Evolutionary conservation across 2,329 filamentous ascomycete species (phyloP).

Genomic region (Beauveria bassiana): DNA sequence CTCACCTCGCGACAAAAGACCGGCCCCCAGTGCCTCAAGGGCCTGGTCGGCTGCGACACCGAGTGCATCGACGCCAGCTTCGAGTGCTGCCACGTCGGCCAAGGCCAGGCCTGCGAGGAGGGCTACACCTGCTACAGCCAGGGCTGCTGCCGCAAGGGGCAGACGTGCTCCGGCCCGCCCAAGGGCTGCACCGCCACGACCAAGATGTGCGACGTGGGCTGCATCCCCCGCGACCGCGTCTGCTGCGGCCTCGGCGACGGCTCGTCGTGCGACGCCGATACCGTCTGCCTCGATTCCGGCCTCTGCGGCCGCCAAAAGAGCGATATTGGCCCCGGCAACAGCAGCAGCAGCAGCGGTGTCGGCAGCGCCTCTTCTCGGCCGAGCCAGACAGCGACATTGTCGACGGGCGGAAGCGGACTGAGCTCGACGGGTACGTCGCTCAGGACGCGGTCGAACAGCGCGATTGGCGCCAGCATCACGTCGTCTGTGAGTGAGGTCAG

Average conservation of each 20-base stretch:
- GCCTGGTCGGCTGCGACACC: not conserved
- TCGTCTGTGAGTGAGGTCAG: not conserved
- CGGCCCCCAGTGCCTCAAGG: not conserved
- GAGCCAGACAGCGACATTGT: not conserved
- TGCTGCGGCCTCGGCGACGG: conserved; percentile 6
- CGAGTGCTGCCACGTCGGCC: conserved; percentile 7
- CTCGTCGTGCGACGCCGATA: conserved; percentile 5
- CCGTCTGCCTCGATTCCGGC: not conserved
- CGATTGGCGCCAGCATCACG: not conserved
- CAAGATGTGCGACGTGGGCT: conserved; percentile 5
- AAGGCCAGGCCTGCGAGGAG: conserved; percentile 5
- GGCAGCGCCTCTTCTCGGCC: too few relatives aligned
- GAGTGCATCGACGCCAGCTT: conserved; percentile 1
- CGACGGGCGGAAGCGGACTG: not conserved
- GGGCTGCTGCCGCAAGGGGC: conserved; percentile 8
- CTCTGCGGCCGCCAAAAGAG: not conserved
- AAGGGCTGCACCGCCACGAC: not conserved
- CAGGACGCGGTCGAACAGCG: not conserved
- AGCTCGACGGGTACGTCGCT: not conserved
- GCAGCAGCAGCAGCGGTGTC: not conserved
- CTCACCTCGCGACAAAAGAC: not conserved
- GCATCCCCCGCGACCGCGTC: conserved; percentile 3
- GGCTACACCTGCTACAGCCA: conserved; percentile 8
- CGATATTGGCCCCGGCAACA: not conserved
- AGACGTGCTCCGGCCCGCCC: conserved; percentile 2